These are phyloP conservation scores for Yarrowia porcina DNA, from an alignment of 805 yeast species.

Conservation along the genomic window DNA sequence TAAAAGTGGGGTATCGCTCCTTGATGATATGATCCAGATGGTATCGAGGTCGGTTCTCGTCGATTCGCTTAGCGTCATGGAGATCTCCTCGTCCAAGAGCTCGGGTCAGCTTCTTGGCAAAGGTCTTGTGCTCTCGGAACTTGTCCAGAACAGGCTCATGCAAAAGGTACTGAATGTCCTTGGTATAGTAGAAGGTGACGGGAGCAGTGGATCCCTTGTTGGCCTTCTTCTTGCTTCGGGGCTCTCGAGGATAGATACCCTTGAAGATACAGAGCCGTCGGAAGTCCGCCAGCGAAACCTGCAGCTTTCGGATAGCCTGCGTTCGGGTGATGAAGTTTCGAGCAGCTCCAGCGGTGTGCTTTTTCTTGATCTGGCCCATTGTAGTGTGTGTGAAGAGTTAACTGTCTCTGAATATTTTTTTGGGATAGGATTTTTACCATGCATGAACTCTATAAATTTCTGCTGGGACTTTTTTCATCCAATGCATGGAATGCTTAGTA, in stretches of 20 bases:
- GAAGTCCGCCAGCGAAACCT: constrained; percentile 93
- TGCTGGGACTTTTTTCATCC: constrained; percentile 4
- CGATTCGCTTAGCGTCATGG: constrained; percentile 80
- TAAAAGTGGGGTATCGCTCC: constrained; percentile 91
- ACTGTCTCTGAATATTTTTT: constrained; percentile 16
- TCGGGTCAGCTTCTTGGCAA: constrained; percentile 82
- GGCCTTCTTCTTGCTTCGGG: constrained; percentile 92
- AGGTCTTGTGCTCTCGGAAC: constrained; percentile 93
- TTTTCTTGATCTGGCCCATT: constrained; percentile 63
- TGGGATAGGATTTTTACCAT: constrained; percentile 21
- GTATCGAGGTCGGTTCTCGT: constrained; percentile 75
- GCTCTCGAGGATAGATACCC: constrained; percentile 97
- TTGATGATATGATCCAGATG: constrained; percentile 86
- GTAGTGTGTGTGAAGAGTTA: constrained; percentile 6
- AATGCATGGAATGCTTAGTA: neutral
- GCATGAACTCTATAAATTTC: constrained; percentile 18
- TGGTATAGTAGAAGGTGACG: constrained; percentile 86
- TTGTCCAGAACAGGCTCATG: constrained; percentile 91
- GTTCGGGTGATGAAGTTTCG: constrained; percentile 90
- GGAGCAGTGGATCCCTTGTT: constrained; percentile 98
- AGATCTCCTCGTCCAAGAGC: constrained; percentile 93
- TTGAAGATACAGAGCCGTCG: constrained; percentile 91
- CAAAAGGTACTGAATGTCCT: constrained; percentile 89
- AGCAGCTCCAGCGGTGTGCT: constrained; percentile 80
- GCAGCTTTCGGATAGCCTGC: constrained; percentile 88